Percentiles rank a stretch among this genome's conserved stretches.
Evolutionary conservation across 2,329 filamentous ascomycete species (phyloP).

Genomic region (Chaetomium olivaceum): DNA sequence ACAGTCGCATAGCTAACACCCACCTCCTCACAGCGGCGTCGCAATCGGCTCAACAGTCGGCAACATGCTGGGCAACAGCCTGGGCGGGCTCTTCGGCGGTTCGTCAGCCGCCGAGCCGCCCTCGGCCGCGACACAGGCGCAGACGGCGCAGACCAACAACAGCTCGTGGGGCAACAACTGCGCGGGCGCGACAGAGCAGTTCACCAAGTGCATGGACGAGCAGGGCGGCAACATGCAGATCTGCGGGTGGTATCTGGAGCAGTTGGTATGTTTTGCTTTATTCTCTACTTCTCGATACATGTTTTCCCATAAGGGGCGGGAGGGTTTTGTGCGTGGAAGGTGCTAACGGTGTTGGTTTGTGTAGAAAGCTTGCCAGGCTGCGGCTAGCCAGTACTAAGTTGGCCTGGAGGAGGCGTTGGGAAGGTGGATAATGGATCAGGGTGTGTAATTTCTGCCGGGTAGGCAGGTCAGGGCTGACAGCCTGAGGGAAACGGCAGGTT

Average conservation of each 20-base stretch:
- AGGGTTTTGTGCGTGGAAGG: too few species aligned
- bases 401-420: background rate
- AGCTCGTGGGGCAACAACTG: slow-evolving; percentile 65
- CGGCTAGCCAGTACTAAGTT: slow-evolving; percentile 68
- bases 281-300: too few species aligned
- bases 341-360: background rate
- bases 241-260: slow-evolving; percentile 97
- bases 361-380: slow-evolving; percentile 78
- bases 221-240: slow-evolving; percentile 92
- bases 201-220: slow-evolving; percentile 96
- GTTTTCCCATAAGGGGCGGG: too few species aligned
- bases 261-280: slow-evolving; percentile 58
- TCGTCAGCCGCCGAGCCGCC: slow-evolving; percentile 56
- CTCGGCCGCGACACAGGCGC: slow-evolving; percentile 49
- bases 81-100: slow-evolving; percentile 84
- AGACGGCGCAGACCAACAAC: slow-evolving; percentile 50
- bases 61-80: slow-evolving; percentile 90
- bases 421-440: background rate
- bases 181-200: slow-evolving; percentile 75
- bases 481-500: background rate
- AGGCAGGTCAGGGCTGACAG: slow-evolving; percentile 10
- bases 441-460: slow-evolving; percentile 11
- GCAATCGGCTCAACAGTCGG: slow-evolving; percentile 94
- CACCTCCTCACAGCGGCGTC: slow-evolving; percentile 70
- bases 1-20: slow-evolving; percentile 11